Evolutionary conservation across 805 yeast genomes (phyloP).

Genomic region (Brettanomyces anomalus): DNA sequence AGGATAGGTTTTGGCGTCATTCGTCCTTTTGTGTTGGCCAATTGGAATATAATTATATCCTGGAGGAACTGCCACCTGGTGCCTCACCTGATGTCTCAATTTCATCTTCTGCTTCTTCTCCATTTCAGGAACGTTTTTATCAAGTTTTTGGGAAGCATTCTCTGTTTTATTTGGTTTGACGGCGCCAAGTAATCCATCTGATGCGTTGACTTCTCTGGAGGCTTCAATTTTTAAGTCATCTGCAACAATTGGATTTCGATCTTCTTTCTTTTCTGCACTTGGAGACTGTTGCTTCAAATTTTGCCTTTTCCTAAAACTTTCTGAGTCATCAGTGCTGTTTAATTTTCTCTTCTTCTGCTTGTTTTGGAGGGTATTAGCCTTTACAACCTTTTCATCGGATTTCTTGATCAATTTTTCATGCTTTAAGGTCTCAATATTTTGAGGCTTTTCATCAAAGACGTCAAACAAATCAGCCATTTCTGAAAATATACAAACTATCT

Average conservation of each 20-base stretch:
- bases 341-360: slow-evolving; percentile 6
- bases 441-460: slow-evolving; percentile 50
- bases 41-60: slow-evolving; percentile 83
- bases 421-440: slow-evolving; percentile 16
- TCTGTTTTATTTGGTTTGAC: slow-evolving; percentile 24
- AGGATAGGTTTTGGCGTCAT: slow-evolving; percentile 86
- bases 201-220: slow-evolving; percentile 77
- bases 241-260: slow-evolving; percentile 62
- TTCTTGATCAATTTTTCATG: slow-evolving; percentile 8
- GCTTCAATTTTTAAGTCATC: slow-evolving; percentile 87
- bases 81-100: slow-evolving; percentile 89
- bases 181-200: slow-evolving; percentile 50
- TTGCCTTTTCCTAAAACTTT: slow-evolving; percentile 20
- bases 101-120: slow-evolving; percentile 36
- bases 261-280: slow-evolving; percentile 25
- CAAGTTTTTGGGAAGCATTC: slow-evolving; percentile 23
- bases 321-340: slow-evolving; percentile 10
- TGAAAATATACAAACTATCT: too few species aligned
- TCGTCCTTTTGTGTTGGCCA: slow-evolving; percentile 68
- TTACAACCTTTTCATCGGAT: slow-evolving; percentile 2
- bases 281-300: slow-evolving; percentile 20
- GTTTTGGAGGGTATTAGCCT: slow-evolving; percentile 4
- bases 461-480: slow-evolving; percentile 49
- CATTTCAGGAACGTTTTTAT: slow-evolving; percentile 6
- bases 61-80: slow-evolving; percentile 95